These are phyloP conservation scores for Mycosphaerelloides madeirae DNA, from an alignment of 2,329 filamentous ascomycete genomes.

Conservation along the genomic window DNA sequence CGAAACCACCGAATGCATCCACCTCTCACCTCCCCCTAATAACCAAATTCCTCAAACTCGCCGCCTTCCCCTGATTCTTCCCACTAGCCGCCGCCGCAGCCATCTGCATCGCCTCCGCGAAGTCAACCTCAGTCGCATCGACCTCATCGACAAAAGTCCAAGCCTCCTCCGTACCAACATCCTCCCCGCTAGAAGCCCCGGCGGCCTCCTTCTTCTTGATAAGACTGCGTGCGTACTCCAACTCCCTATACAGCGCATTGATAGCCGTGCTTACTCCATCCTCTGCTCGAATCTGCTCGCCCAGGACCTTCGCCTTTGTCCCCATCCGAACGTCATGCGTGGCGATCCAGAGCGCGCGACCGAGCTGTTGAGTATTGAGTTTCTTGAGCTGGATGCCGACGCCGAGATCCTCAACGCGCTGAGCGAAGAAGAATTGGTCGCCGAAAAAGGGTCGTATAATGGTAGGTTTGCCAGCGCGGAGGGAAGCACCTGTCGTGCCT, in stretches of 20 bases:
- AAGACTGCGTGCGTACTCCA: conserved; percentile 84
- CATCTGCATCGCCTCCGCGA: conserved; percentile 5
- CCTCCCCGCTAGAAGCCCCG: conserved; percentile 5
- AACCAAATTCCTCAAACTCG: not conserved
- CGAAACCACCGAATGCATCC: not conserved
- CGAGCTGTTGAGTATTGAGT: conserved; percentile 80
- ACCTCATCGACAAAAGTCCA: conserved; percentile 90
- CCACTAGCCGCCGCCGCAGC: conserved; percentile 1
- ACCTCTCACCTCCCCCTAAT: not conserved
- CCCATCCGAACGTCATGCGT: conserved; percentile 91
- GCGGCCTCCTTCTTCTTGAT: conserved; percentile 50
- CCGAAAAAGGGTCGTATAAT: conserved; percentile 97
- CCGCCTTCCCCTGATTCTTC: not conserved
- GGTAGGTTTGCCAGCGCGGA: conserved; percentile 85
- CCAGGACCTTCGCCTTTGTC: conserved; percentile 72
- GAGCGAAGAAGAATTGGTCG: conserved; percentile 94
- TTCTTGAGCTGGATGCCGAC: conserved; percentile 87
- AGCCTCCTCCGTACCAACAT: conserved; percentile 31
- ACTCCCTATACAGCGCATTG: conserved; percentile 86
- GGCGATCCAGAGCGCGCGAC: conserved; percentile 82
- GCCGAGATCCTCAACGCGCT: conserved; percentile 83
- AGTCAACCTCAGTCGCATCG: conserved; percentile 42
- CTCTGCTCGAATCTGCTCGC: conserved; percentile 86
- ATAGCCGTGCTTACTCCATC: conserved; percentile 86
- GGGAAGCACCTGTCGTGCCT: conserved; percentile 88